A percentile compares a stretch with the other conserved stretches of the same genome.
Conservation (phyloP, 1,284 basidiomycete species). For the Ceratobasidium sp. region DNA sequence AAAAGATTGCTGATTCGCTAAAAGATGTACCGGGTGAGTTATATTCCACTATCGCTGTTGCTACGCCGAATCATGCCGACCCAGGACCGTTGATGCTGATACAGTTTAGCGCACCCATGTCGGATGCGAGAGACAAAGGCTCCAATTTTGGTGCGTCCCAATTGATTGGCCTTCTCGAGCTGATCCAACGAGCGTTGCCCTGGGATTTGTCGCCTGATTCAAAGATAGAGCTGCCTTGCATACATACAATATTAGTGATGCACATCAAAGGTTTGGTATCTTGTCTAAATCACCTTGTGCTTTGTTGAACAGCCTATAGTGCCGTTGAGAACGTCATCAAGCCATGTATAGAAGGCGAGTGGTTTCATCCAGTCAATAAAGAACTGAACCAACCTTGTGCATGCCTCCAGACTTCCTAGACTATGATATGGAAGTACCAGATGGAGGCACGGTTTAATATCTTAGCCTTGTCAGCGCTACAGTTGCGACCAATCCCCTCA, state of each 20-base stretch:
- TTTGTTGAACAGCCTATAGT: not conserved
- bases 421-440: conserved; percentile 7
- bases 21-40: conserved; percentile 3
- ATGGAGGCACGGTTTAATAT: not conserved
- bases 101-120: not conserved
- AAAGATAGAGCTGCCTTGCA: not conserved
- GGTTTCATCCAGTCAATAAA: not conserved
- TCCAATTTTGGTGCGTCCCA: not conserved
- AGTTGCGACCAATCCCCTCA: too few species aligned
- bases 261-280: not conserved
- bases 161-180: not conserved
- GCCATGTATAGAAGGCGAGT: not conserved
- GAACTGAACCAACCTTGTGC: not conserved
- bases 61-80: not conserved
- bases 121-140: not conserved
- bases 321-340: conserved; percentile 2
- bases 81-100: not conserved
- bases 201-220: not conserved
- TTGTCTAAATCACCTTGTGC: too few species aligned
- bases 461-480: too few species aligned
- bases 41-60: not conserved
- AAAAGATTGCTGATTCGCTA: not conserved
- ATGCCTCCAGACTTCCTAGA: not conserved
- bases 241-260: not conserved
- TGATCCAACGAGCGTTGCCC: not conserved